These are phyloP conservation scores for Coemansia sp. DNA, from an alignment of 192 early-diverging fungal genomes.

Conservation along the genomic window DNA sequence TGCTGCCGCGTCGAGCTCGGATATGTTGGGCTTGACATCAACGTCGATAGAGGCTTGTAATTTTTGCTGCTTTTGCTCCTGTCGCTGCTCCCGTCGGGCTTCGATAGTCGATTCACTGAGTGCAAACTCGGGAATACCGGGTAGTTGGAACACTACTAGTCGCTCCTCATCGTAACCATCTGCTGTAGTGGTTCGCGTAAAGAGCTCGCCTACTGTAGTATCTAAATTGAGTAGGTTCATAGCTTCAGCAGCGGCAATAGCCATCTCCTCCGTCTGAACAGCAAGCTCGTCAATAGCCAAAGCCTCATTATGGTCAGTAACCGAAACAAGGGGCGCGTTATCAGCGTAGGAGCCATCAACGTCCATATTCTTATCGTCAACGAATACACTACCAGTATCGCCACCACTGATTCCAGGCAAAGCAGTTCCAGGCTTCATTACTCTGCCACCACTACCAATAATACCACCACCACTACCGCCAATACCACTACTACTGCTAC, in stretches of 20 bases:
- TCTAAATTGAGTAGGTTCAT: conserved; percentile 30
- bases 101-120: conserved; percentile 34
- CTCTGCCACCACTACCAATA: not conserved
- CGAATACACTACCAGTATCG: not conserved
- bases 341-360: not conserved
- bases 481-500: not conserved
- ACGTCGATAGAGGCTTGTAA: conserved; percentile 9
- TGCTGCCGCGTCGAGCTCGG: conserved; percentile 26
- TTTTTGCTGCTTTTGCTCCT: conserved; percentile 3
- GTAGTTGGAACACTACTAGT: conserved; percentile 43
- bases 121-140: conserved; percentile 37
- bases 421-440: not conserved
- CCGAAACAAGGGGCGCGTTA: conserved; percentile 8
- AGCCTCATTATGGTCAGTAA: conserved; percentile 34
- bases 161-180: conserved; percentile 13
- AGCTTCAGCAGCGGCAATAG: conserved; percentile 26
- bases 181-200: conserved; percentile 7
- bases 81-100: not conserved
- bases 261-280: conserved; percentile 54
- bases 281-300: conserved; percentile 18
- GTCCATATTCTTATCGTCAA: not conserved
- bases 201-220: conserved; percentile 10
- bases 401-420: conserved; percentile 9
- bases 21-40: conserved; percentile 31
- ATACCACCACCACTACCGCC: not conserved